A percentile compares a stretch with the other conserved stretches of the same genome.
phyloP scores from a whole-genome alignment of 352 stramenopile genomes.

The Ophiocytium majus region DNA sequence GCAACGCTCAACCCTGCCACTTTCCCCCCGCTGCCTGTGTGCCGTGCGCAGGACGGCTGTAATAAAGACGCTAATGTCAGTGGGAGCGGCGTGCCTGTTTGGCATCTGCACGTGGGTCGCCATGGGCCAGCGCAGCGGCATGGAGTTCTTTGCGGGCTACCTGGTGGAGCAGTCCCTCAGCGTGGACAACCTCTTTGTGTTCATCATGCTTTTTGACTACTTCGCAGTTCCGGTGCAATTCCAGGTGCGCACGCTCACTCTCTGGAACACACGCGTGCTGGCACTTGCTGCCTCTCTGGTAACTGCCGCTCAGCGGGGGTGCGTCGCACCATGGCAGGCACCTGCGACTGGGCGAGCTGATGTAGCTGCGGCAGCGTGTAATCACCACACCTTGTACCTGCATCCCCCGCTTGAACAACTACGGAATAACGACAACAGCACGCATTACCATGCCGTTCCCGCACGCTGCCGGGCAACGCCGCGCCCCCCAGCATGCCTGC shows the following conservation, averaged over 20 bases:
- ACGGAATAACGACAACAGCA: too few species aligned
- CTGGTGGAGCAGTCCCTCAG: constrained; percentile 71
- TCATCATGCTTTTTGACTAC: constrained; percentile 74
- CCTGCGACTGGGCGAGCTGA: too few species aligned
- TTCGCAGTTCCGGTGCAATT: constrained; percentile 66
- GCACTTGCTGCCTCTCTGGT: not conserved
- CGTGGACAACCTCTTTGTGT: constrained; percentile 78
- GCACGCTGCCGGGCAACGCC: too few species aligned
- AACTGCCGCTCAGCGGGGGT: not conserved
- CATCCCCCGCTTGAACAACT: too few species aligned
- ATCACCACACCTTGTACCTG: too few species aligned
- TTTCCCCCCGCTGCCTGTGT: too few species aligned
- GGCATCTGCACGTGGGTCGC: constrained; percentile 37
- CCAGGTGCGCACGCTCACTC: constrained; percentile 53
- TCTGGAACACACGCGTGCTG: not conserved
- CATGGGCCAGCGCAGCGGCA: constrained; percentile 55
- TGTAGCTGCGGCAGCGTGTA: too few species aligned
- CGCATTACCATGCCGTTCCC: too few species aligned
- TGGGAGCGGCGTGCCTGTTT: constrained; percentile 48
- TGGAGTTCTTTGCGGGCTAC: constrained; percentile 77
- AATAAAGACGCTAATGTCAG: constrained; percentile 17
- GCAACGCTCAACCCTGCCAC: too few species aligned
- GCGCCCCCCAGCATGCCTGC: too few species aligned
- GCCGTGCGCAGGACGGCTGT: too few species aligned
- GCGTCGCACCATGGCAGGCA: too few species aligned